A percentile compares a stretch with the other conserved stretches of the same genome.
These are phyloP conservation scores for Colletotrichum sp. DNA, from an alignment of 2,329 filamentous ascomycete genomes.

Conservation along the genomic window DNA sequence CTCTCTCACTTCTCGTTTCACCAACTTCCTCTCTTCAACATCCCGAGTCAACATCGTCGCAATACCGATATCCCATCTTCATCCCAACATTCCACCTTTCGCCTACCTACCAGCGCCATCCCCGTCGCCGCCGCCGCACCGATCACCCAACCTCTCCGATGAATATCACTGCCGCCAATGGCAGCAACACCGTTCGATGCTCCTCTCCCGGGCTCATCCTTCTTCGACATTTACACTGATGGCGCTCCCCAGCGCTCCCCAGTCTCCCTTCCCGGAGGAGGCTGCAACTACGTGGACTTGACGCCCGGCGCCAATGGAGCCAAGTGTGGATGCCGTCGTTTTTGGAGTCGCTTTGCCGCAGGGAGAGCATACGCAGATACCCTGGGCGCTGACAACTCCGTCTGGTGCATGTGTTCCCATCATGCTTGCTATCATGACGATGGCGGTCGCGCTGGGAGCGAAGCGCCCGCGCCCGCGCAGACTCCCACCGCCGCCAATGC, in stretches of 20 bases:
- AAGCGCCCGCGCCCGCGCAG: conserved; percentile 21
- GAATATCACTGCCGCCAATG: conserved; percentile 48
- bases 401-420: conserved; percentile 67
- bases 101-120: conserved; percentile 4
- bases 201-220: conserved; percentile 45
- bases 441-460: conserved; percentile 32
- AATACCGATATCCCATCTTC: conserved; percentile 22
- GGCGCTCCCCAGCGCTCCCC: conserved; percentile 34
- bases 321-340: conserved; percentile 65
- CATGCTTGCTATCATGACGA: conserved; percentile 68
- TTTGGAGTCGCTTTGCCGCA: conserved; percentile 54
- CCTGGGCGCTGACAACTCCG: conserved; percentile 43
- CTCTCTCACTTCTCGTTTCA: not conserved
- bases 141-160: conserved; percentile 31
- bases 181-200: conserved; percentile 55
- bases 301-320: conserved; percentile 55
- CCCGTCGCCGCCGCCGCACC: conserved; percentile 16
- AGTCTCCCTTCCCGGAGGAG: conserved; percentile 52
- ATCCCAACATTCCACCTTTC: conserved; percentile 17
- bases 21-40: not conserved
- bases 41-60: not conserved
- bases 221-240: conserved; percentile 63
- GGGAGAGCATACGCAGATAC: conserved; percentile 35
- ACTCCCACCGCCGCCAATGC: not conserved
- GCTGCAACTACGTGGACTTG: conserved; percentile 64